These are phyloP conservation scores for Geotrichum citri-aurantii DNA, from an alignment of 1,139 yeast genomes.

Conservation along the genomic window DNA sequence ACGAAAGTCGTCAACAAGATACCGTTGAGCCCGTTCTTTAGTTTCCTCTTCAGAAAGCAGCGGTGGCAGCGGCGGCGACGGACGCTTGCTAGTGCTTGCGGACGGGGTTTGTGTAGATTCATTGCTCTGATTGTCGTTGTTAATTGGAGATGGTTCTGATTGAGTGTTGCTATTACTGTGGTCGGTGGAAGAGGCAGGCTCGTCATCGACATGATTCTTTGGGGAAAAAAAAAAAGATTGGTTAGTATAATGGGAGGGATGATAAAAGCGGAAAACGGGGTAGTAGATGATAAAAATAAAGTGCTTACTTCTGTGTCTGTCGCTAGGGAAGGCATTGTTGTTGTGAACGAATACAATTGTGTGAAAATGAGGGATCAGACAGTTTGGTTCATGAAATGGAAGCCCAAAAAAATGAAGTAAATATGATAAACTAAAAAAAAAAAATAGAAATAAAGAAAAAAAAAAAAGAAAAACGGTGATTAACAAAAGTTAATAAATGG, in stretches of 20 bases:
- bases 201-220: background rate
- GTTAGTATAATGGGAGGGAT: background rate
- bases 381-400: background rate
- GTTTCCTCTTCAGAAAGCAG: slow-evolving; percentile 16
- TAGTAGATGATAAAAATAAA: background rate
- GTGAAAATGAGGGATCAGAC: background rate
- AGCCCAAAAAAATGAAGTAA: background rate
- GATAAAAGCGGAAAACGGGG: background rate
- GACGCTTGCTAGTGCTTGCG: background rate
- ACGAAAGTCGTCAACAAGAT: slow-evolving; percentile 16
- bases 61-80: background rate
- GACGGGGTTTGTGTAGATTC: background rate
- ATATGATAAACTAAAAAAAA: background rate
- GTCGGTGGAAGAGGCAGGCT: background rate
- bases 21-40: slow-evolving; percentile 14
- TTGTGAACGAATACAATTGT: background rate
- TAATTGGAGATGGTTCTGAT: background rate
- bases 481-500: background rate
- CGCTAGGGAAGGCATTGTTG: slow-evolving; percentile 12
- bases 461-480: background rate
- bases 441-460: background rate
- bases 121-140: background rate
- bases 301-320: slow-evolving; percentile 12
- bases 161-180: background rate
- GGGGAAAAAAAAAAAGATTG: background rate